Evolutionary conservation across 306 rosid genomes (phyloP).

Genomic region (Adenanthera pavonina): DNA sequence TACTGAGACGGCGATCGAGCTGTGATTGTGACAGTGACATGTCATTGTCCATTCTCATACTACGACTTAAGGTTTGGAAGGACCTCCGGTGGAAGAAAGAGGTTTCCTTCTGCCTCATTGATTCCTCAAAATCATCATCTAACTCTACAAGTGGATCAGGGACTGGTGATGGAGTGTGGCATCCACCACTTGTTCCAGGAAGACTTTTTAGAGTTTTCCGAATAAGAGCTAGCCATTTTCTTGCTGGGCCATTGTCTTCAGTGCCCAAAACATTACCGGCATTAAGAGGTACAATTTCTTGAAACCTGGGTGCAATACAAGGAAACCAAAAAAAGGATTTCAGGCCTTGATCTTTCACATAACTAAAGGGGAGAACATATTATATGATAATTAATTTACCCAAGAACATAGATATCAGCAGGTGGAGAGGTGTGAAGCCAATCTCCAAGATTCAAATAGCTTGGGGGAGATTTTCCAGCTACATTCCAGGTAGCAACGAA

Average conservation of each 20-base stretch:
- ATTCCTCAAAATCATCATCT: conserved; percentile 84
- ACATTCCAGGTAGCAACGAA: conserved; percentile 95
- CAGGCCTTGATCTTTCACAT: not conserved
- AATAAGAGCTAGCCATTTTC: conserved; percentile 84
- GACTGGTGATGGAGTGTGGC: conserved; percentile 79
- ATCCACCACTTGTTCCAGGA: conserved; percentile 75
- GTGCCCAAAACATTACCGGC: conserved; percentile 91
- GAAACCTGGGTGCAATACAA: conserved; percentile 62
- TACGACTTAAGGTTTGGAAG: conserved; percentile 81
- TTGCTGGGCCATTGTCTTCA: conserved; percentile 90
- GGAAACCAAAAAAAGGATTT: not conserved
- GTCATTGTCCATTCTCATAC: conserved; percentile 84
- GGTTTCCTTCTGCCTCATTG: conserved; percentile 68
- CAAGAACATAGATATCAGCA: conserved; percentile 88
- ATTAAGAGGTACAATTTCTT: conserved; percentile 93
- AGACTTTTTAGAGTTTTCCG: conserved; percentile 81
- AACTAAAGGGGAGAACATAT: conserved; percentile 10
- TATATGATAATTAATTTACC: conserved; percentile 51
- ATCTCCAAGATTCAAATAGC: conserved; percentile 76
- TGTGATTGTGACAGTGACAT: conserved; percentile 59
- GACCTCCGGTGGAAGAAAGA: conserved; percentile 83
- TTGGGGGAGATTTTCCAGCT: conserved; percentile 88
- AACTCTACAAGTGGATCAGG: conserved; percentile 82
- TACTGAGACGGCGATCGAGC: conserved; percentile 78
- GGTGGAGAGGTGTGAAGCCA: conserved; percentile 94